Conservation (phyloP, 139 green algal species). For the Edaphochlamys debaryana region DNA sequence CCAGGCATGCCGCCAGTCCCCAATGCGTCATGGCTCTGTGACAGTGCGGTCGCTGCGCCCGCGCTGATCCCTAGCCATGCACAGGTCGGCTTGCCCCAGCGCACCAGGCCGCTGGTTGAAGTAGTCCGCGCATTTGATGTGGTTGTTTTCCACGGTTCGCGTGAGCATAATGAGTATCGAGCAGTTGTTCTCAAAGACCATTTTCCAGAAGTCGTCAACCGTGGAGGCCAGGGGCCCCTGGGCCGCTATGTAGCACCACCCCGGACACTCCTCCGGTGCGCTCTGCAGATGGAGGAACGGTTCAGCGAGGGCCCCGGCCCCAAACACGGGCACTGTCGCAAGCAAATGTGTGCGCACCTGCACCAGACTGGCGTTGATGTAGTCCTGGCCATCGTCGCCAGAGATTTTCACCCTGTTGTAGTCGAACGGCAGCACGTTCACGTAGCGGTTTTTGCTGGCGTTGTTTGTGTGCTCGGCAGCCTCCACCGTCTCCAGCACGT, state of each 20-base stretch:
- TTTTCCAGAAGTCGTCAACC: conserved; percentile 65
- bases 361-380: conserved; percentile 66
- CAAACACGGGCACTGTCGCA: too few relatives aligned
- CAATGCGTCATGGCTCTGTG: too few relatives aligned
- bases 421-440: conserved; percentile 69
- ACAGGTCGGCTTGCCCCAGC: too few relatives aligned
- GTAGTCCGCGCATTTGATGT: conserved; percentile 60
- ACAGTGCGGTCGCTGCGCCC: too few relatives aligned
- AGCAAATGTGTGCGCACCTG: not conserved
- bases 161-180: conserved; percentile 61
- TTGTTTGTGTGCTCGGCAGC: conserved; percentile 27
- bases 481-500: conserved; percentile 21
- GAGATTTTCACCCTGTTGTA: conserved; percentile 51
- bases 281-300: not conserved
- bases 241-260: conserved; percentile 60
- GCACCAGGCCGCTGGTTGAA: conserved; percentile 48
- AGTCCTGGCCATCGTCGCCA: conserved; percentile 37
- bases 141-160: conserved; percentile 47
- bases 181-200: conserved; percentile 55
- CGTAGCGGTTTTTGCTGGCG: conserved; percentile 60
- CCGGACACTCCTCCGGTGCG: conserved; percentile 4
- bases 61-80: too few relatives aligned
- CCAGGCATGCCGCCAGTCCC: too few relatives aligned
- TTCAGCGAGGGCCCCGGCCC: not conserved
- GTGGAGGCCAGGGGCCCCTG: conserved; percentile 62